A percentile compares a stretch with the other conserved stretches of the same genome.
Conservation (phyloP, 1,139 yeast species). For the Suhomyces guaymorum region DNA sequence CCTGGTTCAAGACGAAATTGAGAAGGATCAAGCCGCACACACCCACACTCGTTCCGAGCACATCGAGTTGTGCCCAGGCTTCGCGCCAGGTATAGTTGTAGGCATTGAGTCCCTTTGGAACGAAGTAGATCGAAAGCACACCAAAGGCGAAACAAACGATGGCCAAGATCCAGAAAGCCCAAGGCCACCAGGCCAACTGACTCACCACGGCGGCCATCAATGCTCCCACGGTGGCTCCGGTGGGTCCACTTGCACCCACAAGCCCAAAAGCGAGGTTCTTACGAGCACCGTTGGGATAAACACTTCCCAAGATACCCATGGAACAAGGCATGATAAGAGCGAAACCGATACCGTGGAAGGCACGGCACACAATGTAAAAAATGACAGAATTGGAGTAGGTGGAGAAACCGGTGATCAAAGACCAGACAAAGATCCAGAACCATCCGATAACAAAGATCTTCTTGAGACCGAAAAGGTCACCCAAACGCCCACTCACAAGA, state of each 20-base stretch:
- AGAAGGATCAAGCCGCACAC: slow-evolving; percentile 48
- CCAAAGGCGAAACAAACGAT: slow-evolving; percentile 36
- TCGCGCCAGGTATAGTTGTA: slow-evolving; percentile 9
- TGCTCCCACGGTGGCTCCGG: slow-evolving; percentile 53
- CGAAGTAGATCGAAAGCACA: slow-evolving; percentile 25
- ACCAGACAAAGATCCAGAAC: slow-evolving; percentile 45
- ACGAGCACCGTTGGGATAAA: slow-evolving; percentile 47
- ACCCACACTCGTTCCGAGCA: slow-evolving; percentile 48
- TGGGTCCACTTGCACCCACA: slow-evolving; percentile 57
- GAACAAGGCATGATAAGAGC: slow-evolving; percentile 56
- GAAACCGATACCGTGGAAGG: slow-evolving; percentile 57
- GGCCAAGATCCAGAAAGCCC: slow-evolving; percentile 51
- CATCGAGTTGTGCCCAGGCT: slow-evolving; percentile 35
- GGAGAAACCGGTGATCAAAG: slow-evolving; percentile 50
- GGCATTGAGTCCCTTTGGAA: slow-evolving; percentile 41
- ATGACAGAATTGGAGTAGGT: slow-evolving; percentile 43
- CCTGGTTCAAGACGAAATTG: slow-evolving; percentile 57
- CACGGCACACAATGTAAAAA: slow-evolving; percentile 53
- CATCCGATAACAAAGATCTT: slow-evolving; percentile 45
- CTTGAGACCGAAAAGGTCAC: slow-evolving; percentile 56
- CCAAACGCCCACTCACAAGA: slow-evolving; percentile 51
- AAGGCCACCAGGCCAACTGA: slow-evolving; percentile 49
- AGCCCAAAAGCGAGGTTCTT: slow-evolving; percentile 53
- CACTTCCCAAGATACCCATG: slow-evolving; percentile 51
- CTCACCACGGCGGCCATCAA: slow-evolving; percentile 50